Percentiles rank a stretch among this genome's conserved stretches.
These are phyloP conservation scores for Pyrenula aspistea DNA, from an alignment of 495 filamentous ascomycete genomes.

Conservation along the genomic window DNA sequence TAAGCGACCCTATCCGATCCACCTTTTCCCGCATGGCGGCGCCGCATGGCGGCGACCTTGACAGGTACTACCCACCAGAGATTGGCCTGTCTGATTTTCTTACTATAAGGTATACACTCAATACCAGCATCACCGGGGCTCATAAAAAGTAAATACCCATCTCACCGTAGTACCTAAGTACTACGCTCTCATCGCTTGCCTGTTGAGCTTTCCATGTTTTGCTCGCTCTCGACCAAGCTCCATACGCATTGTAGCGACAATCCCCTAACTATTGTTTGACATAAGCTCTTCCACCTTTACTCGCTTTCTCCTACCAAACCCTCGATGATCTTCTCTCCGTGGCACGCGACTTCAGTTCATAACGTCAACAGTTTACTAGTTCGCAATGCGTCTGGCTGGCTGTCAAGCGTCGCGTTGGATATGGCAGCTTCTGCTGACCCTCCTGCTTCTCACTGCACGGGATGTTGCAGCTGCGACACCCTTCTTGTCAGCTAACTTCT, in stretches of 20 bases:
- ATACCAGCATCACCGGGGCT: no score
- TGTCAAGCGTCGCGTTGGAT: background rate
- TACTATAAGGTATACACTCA: no score
- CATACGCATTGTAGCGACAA: background rate
- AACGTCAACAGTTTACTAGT: background rate
- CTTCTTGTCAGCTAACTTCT: slow-evolving; percentile 4
- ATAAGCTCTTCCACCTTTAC: background rate
- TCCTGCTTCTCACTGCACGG: background rate
- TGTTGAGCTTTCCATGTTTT: background rate
- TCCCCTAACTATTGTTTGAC: no score
- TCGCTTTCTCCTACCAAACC: background rate
- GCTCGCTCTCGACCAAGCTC: background rate
- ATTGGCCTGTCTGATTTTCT: no score
- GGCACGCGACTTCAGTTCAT: background rate
- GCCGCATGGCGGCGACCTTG: background rate
- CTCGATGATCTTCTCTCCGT: background rate
- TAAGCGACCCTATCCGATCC: background rate
- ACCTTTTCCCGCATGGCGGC: background rate
- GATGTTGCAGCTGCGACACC: background rate
- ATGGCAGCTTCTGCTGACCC: background rate
- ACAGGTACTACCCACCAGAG: background rate
- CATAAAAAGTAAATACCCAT: no score
- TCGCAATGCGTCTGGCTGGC: background rate
- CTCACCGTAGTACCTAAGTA: no score
- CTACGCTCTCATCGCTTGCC: background rate